Evolutionary conservation across 306 rosid species (phyloP), one percentile per base, ranked within the genome.

Genomic region (Ziziphus jujuba): DNA sequence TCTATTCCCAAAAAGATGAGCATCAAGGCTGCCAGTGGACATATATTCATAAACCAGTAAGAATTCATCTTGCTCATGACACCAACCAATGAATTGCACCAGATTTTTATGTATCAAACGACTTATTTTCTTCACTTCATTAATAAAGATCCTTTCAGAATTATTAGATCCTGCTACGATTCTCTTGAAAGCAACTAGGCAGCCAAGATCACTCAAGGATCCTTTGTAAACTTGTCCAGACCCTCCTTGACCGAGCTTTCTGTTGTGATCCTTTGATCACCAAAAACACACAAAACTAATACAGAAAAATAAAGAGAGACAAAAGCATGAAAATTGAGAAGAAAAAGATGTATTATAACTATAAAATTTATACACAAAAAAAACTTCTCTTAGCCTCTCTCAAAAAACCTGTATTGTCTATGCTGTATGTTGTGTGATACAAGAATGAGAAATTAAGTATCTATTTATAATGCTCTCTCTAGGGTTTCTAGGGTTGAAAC

Each of bases 161-260:
- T 78, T 76, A n/a, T 80, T 75, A 4, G 69, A 69, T 36, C 79
- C 81, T 0, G 80, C 72, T 2, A 51, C 72, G 31, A 87, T 87
- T 55, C 85, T 80, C 63, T 87, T 87, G 21, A 83, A 87, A 0
- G 87, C 90, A 13, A 87, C 85, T 0, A 51, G 49, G 4, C 63
- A 67, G n/a, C 79, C 78, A 17, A 73, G 35, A 54, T 17, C 88
- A 1, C 2, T 45, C 8, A 47, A 14, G 9, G 35, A 22, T 63
- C 40, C 55, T 44, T 54, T 71, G 81, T 78, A 87, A 45, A 84
- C 93, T 50, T 71, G 77, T 14, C 93, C 84, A 3, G 81, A 85
- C 2, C 85, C 91, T 72, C 89, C 95, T 48, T 66, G 62, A 22
- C 95, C 90, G 0, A 88, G 80, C 76, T n/a, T n/a, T n/a, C n/a